These are phyloP conservation scores for Penicillium sclerotiorum DNA, from an alignment of 2,329 filamentous ascomycete genomes.

Conservation along the genomic window DNA sequence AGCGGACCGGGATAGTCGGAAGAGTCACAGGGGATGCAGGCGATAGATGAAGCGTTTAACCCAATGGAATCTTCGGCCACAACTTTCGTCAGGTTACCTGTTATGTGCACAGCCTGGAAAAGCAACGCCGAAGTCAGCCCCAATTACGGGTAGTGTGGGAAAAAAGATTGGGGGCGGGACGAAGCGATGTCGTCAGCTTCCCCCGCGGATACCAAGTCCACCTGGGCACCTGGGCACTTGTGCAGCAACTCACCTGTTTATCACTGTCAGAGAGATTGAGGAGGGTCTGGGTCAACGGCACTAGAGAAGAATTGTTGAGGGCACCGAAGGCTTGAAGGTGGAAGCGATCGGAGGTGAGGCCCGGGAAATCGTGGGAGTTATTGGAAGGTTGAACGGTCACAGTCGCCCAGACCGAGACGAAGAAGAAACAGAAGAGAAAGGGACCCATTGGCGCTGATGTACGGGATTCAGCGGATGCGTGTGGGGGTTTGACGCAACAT, in stretches of 20 bases:
- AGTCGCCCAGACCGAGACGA: constrained; percentile 19
- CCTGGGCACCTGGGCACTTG: too few species aligned
- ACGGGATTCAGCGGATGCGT: constrained; percentile 13
- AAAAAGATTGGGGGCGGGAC: not conserved
- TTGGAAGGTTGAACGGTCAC: constrained; percentile 35
- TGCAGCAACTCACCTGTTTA: constrained; percentile 27
- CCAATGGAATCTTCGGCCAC: constrained; percentile 32
- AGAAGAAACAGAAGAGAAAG: constrained; percentile 15
- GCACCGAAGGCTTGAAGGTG: constrained; percentile 24
- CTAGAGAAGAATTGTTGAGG: constrained; percentile 22
- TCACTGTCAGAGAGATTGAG: constrained; percentile 19
- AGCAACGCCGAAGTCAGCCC: not conserved
- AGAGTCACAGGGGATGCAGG: constrained; percentile 46
- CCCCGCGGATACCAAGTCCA: too few species aligned
- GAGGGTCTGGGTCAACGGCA: constrained; percentile 31
- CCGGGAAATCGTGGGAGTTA: constrained; percentile 27
- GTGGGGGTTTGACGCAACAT: constrained; percentile 17
- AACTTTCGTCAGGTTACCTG: constrained; percentile 33
- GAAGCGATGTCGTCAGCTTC: not conserved
- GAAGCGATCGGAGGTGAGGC: constrained; percentile 25
- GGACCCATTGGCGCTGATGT: constrained; percentile 12
- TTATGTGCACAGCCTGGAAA: constrained; percentile 31
- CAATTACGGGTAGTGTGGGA: not conserved
- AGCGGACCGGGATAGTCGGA: constrained; percentile 43
- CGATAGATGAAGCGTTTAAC: constrained; percentile 35